Evolutionary conservation across 352 stramenopile genomes (phyloP).

Genomic region (Globisporangium cederbergense): DNA sequence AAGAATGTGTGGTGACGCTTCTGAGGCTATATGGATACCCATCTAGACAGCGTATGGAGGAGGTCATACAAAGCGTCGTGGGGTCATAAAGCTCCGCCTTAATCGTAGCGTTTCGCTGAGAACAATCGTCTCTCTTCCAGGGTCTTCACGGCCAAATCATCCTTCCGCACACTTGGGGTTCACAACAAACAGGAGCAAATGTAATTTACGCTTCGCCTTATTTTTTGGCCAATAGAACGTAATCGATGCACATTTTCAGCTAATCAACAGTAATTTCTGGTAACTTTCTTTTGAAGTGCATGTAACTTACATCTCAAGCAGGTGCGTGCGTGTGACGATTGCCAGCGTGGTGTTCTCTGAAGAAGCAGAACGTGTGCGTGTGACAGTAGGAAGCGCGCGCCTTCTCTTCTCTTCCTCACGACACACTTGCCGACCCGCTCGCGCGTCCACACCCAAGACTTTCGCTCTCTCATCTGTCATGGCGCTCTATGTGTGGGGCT

Average conservation of each 20-base stretch:
- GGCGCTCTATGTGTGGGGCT: constrained; percentile 75
- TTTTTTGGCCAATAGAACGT: not conserved
- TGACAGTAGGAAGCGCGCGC: not conserved
- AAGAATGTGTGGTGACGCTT: not conserved
- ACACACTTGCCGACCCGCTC: constrained; percentile 6
- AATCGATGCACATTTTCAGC: not conserved
- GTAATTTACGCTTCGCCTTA: not conserved
- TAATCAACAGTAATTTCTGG: too few species aligned
- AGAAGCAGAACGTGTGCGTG: not conserved
- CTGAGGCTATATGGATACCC: too few species aligned
- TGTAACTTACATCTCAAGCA: not conserved
- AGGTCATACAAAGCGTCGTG: too few species aligned
- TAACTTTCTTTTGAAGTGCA: not conserved
- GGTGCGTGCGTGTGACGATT: not conserved
- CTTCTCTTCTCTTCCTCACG: not conserved
- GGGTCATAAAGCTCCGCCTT: too few species aligned
- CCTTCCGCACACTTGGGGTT: not conserved
- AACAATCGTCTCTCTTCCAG: not conserved
- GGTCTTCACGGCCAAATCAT: not conserved
- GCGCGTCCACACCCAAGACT: not conserved
- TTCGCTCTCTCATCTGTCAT: constrained; percentile 24
- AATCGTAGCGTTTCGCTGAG: not conserved
- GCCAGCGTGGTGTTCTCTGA: not conserved
- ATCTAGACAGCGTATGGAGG: too few species aligned
- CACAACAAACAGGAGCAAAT: too few species aligned